Evolutionary conservation across 176 grass and related monocot species (phyloP), one percentile per base, ranked within the genome.

Genomic region (Musa troglodytarum): DNA sequence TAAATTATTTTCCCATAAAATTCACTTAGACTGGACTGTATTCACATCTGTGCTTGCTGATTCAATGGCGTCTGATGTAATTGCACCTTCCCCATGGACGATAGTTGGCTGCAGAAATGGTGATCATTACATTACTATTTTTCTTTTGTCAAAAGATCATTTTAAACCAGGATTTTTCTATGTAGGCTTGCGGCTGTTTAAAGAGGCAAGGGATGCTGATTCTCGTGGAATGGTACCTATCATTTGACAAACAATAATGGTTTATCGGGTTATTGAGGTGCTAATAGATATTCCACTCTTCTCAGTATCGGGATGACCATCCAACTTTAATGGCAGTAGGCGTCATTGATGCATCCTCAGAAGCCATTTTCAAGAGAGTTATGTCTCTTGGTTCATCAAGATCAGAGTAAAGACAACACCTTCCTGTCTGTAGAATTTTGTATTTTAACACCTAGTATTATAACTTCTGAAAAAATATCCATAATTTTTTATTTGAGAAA

Each of bases 251-350:
- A 21, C 20, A 49, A 58, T 16, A 43, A 58, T 17, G 12, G 11
- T 26, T 43, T 43, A 49, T 23, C n/a, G 2, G 8, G 17, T 10
- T 20, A 28, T 19, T 43, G 2, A 25, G 81, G 75, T 86, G 21
- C 65, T 73, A 55, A 50, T 84, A 17, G 52, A 61, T 82, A 65
- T 86, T 7, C 76, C 62, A 26, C 26, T 83, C 83, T 85, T 28
- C 16, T 83, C 78, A 98, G 94, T 85, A 87, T 74, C 91, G 94
- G 94, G 86, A 93, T 89, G 90, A 93, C 79, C 94, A 98, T 81
- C 94, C 94, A 1, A 90, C 94, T 85, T 93, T 98, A 89, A 98
- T 98, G 94, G 94, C 90, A 73, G 94, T 98, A 58, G 94, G 94
- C 54, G 90, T 93, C 55, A 90, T 98, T 83, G 90, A 98, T 75